These are phyloP conservation scores for Penicillium aurantiogriseum DNA, from an alignment of 2,329 filamentous ascomycete species.

Conservation along the genomic window DNA sequence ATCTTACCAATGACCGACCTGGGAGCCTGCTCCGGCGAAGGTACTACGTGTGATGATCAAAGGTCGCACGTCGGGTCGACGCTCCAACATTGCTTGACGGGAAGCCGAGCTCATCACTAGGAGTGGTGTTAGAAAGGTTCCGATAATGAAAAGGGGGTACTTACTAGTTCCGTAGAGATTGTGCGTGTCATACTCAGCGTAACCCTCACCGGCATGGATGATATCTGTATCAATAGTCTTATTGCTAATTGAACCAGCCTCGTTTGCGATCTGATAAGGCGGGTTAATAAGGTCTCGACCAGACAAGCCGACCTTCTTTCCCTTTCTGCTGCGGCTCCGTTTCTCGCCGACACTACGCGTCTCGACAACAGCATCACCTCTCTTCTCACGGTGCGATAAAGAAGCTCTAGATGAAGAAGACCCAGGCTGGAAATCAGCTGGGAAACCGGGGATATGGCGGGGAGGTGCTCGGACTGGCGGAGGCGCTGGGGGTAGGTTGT, in stretches of 20 bases:
- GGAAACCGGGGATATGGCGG: constrained; percentile 66
- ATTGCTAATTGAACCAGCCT: constrained; percentile 52
- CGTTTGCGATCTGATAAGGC: constrained; percentile 65
- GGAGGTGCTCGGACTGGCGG: constrained; percentile 64
- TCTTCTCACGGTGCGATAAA: not conserved
- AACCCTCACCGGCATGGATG: constrained; percentile 62
- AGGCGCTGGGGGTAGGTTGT: constrained; percentile 55
- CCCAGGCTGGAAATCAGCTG: constrained; percentile 63
- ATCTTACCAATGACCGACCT: constrained; percentile 55
- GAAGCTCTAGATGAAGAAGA: constrained; percentile 4
- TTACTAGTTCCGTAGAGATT: constrained; percentile 69
- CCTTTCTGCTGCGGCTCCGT: constrained; percentile 13
- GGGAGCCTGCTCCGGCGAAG: constrained; percentile 67
- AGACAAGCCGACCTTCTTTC: constrained; percentile 57
- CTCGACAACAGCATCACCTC: not conserved
- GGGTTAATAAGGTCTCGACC: constrained; percentile 64
- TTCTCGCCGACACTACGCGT: not conserved
- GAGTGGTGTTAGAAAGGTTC: not conserved
- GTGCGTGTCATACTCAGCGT: constrained; percentile 71
- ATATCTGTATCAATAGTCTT: constrained; percentile 66
- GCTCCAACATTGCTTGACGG: constrained; percentile 62
- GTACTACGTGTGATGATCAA: constrained; percentile 74
- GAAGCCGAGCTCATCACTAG: constrained; percentile 67
- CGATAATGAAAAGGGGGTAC: constrained; percentile 11
- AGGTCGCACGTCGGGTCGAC: constrained; percentile 64